Conservation (phyloP, 31 red algal genomes). For the Porphyra umbilicalis region DNA sequence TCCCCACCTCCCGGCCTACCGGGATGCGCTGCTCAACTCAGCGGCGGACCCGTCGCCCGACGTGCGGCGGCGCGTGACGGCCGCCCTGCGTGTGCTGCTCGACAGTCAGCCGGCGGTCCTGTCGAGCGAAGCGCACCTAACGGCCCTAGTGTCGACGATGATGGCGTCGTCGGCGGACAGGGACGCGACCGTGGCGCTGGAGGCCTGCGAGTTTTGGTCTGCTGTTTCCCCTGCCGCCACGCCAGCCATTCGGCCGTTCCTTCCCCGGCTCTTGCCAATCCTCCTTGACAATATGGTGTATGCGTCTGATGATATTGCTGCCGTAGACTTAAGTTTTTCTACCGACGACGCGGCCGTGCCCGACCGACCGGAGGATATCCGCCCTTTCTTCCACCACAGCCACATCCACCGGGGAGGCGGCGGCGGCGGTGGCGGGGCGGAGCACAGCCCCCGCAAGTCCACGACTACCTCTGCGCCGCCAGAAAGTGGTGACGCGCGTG, state of each 20-base stretch:
- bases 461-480: neutral
- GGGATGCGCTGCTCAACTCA: slow-evolving; percentile 41
- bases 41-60: slow-evolving; percentile 47
- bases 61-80: slow-evolving; percentile 53
- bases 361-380: slow-evolving; percentile 30
- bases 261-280: slow-evolving; percentile 52
- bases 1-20: slow-evolving; percentile 31
- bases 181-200: slow-evolving; percentile 39
- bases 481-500: no score
- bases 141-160: slow-evolving; percentile 58
- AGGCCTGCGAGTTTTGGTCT: slow-evolving; percentile 85
- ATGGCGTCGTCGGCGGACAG: slow-evolving; percentile 30
- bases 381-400: slow-evolving; percentile 66
- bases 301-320: slow-evolving; percentile 33
- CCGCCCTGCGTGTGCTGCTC: slow-evolving; percentile 55
- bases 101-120: slow-evolving; percentile 41
- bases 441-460: neutral
- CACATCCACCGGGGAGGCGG: neutral
- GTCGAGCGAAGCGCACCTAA: slow-evolving; percentile 27
- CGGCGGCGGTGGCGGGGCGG: neutral
- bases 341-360: slow-evolving; percentile 41
- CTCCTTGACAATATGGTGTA: slow-evolving; percentile 77
- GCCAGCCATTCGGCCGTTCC: slow-evolving; percentile 38
- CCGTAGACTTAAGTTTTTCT: slow-evolving; percentile 21
- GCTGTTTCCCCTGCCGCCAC: slow-evolving; percentile 11